phyloP scores from a whole-genome alignment of 805 yeast species.

The Candida pseudoglaebosa region DNA sequence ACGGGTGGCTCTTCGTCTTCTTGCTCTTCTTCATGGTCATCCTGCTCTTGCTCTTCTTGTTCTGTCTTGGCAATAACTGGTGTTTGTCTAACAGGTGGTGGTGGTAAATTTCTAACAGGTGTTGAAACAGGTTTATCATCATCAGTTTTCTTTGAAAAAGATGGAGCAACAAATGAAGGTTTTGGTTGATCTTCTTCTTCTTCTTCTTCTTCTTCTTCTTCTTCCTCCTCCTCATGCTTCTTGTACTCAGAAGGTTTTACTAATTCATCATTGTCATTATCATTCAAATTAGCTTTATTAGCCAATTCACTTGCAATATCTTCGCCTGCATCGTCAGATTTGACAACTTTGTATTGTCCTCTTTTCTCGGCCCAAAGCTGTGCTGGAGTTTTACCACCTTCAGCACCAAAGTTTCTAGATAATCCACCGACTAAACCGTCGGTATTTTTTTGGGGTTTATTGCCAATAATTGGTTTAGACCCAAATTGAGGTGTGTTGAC shows the following conservation, averaged over 20 bases:
- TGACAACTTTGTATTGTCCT: conserved; percentile 55
- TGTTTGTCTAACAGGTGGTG: conserved; percentile 15
- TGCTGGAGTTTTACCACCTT: conserved; percentile 86
- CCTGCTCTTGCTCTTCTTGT: conserved; percentile 11
- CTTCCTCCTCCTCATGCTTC: conserved; percentile 10
- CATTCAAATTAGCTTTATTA: conserved; percentile 12
- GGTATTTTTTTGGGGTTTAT: conserved; percentile 23
- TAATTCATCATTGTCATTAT: conserved; percentile 4
- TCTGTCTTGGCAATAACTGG: conserved; percentile 9
- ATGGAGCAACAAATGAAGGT: conserved; percentile 6
- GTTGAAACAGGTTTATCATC: conserved; percentile 7
- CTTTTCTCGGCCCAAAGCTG: conserved; percentile 93
- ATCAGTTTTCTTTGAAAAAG: conserved; percentile 3
- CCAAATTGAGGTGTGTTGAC: conserved; percentile 28
- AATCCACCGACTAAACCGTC: conserved; percentile 54
- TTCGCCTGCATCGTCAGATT: conserved; percentile 14
- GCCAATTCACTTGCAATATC: conserved; percentile 20
- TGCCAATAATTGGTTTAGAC: conserved; percentile 34
- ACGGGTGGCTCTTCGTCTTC: conserved; percentile 10
- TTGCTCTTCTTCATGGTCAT: conserved; percentile 25
- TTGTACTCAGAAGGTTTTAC: conserved; percentile 14
- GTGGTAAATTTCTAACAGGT: conserved; percentile 17
- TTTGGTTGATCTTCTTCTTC: conserved; percentile 8
- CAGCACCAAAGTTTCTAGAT: conserved; percentile 57
- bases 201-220: conserved; percentile 13